Conservation (phyloP, 1,139 yeast genomes). For the Yamadazyma jaroonii region DNA sequence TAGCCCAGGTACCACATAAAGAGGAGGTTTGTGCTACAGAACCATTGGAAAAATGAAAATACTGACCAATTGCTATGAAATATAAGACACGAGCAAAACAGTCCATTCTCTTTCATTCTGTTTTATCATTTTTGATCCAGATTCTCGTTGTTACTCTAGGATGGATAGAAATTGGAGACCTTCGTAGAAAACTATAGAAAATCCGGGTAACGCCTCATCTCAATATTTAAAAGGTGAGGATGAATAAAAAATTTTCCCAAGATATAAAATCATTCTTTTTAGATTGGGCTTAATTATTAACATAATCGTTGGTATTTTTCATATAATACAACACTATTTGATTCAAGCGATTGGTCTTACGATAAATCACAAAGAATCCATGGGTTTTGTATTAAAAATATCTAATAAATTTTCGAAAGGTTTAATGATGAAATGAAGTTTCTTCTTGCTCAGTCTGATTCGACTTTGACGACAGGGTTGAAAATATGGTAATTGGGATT, state of each 20-base stretch:
- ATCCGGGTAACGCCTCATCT: constrained; percentile 5
- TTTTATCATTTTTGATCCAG: no score
- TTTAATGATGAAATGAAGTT: constrained; percentile 55
- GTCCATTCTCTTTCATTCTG: no score
- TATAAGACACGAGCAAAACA: no score
- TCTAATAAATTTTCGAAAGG: neutral
- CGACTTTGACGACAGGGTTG: constrained; percentile 86
- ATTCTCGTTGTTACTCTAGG: no score
- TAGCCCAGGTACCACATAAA: no score
- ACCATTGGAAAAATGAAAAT: no score
- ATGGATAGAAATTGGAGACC: no score
- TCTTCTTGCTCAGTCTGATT: constrained; percentile 80
- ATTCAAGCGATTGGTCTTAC: neutral
- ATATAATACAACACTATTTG: neutral
- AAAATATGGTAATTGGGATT: constrained; percentile 50
- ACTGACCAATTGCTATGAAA: no score
- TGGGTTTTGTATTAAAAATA: no score
- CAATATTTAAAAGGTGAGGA: constrained; percentile 3
- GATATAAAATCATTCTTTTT: constrained; percentile 8
- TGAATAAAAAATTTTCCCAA: constrained; percentile 1
- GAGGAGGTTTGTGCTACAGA: no score
- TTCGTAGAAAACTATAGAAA: no score
- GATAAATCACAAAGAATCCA: no score
- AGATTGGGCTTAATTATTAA: constrained; percentile 16
- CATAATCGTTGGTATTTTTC: neutral